Percentiles rank a stretch among this genome's conserved stretches.
These are phyloP conservation scores for Scortechinia acanthostroma DNA, from an alignment of 2,329 filamentous ascomycete genomes.

Conservation along the genomic window DNA sequence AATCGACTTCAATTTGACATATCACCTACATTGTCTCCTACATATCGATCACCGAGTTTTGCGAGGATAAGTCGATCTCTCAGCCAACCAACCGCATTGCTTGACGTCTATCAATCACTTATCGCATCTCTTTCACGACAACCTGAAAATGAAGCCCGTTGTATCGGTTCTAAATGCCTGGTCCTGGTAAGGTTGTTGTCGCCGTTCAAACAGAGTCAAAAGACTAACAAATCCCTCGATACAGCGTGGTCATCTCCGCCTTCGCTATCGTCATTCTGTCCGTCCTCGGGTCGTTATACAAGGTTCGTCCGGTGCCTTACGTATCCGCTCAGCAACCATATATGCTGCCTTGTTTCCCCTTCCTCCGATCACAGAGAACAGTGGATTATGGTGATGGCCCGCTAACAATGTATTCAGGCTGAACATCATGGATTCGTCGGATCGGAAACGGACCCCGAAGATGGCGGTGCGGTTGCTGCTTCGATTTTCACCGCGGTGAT, in stretches of 20 bases:
- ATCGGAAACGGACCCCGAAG: slow-evolving; percentile 43
- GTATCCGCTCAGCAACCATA: too few relatives aligned
- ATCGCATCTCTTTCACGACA: slow-evolving; percentile 4
- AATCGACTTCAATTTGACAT: too few relatives aligned
- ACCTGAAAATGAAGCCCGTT: slow-evolving; percentile 53
- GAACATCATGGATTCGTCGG: slow-evolving; percentile 54
- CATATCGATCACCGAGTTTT: too few relatives aligned
- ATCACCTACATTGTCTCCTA: too few relatives aligned
- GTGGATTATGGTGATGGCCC: too few relatives aligned
- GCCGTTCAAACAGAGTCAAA: too few relatives aligned
- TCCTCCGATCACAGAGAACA: too few relatives aligned
- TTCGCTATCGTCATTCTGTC: slow-evolving; percentile 62
- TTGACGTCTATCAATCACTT: too few relatives aligned
- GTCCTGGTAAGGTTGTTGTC: slow-evolving; percentile 61
- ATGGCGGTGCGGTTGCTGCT: slow-evolving; percentile 50
- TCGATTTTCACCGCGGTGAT: slow-evolving; percentile 59
- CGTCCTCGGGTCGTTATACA: slow-evolving; percentile 53
- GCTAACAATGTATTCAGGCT: slow-evolving; percentile 27
- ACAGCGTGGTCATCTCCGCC: slow-evolving; percentile 53
- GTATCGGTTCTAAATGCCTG: slow-evolving; percentile 60
- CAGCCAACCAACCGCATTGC: too few relatives aligned
- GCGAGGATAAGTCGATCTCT: too few relatives aligned
- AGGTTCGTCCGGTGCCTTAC: slow-evolving; percentile 29
- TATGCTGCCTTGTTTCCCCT: too few relatives aligned
- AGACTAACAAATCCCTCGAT: too few relatives aligned